Evolutionary conservation across 2,329 filamentous ascomycete species (phyloP), one percentile per base, ranked within the genome.

Genomic region (Diaporthe velutina): DNA sequence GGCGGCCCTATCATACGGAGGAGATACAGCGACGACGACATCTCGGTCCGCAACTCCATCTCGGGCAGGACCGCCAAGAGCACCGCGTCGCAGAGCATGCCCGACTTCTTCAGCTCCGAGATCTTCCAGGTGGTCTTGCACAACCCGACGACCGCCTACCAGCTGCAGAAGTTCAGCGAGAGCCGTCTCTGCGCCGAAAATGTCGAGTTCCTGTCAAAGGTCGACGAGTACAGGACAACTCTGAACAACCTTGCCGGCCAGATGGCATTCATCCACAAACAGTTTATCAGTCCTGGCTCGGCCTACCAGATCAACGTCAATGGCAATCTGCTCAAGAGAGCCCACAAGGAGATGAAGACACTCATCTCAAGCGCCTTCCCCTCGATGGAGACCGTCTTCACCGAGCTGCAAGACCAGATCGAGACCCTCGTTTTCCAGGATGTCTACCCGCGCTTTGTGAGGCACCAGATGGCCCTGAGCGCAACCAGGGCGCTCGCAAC

Each of bases 361-460:
- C 74, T 81, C 42, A 82, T 83, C 38, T 82, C 83, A 12, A 79
- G 78, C 7, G 79, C 81, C 4, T 82, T 85, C 52, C 85, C 85
- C 1, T 79, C 78, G 6, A 79, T 84, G 74, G 84, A 85, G 73
- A 80, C 79, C 40, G 80, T 87, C 4, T 87, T 87, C 75, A 77
- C 79, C 28, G 82, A 85, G 19, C 82, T 85, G 38, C 83, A 84
- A 73, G 79, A 81, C 0, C 79, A 85, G 28, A 82, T 88, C 33
- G 84, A 88, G 74, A 82, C 82, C 28, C 79, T 86, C 0, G 79
- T 89, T 8, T 79, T 83, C 25, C 81, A 79, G 12, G 83, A 87
- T 58, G 81, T 89, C 19, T 90, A 89, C 76, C 87, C 87, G 3
- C 82, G 84, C 52, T 90, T 89, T 76, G 85, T 88, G 28, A 85